Conservation (phyloP, 208 protist genomes). For the Trypanosoma boissoni region DNA sequence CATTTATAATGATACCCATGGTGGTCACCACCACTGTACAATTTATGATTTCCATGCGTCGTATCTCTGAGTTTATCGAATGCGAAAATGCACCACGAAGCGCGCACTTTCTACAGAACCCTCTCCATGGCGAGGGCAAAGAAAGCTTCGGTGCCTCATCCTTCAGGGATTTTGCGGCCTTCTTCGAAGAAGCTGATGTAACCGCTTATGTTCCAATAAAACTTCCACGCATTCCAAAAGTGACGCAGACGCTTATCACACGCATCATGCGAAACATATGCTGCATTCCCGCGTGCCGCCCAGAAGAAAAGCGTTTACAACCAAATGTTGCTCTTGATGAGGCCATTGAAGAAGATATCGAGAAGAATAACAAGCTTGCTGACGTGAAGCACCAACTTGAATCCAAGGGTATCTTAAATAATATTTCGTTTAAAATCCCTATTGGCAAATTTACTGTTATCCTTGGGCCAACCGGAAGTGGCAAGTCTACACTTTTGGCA, state of each 20-base stretch:
- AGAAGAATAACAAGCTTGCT: no score
- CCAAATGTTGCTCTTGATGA: no score
- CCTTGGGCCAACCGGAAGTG: constrained; percentile 67
- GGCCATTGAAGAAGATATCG: constrained; percentile 1
- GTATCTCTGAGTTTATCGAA: constrained; percentile 68
- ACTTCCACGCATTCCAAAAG: constrained; percentile 38
- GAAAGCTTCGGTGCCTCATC: background rate
- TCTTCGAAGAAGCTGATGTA: constrained; percentile 42
- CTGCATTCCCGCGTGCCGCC: constrained; percentile 31
- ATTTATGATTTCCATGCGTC: constrained; percentile 64
- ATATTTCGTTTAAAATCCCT: constrained; percentile 41
- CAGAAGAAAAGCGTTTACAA: no score
- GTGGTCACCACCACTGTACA: constrained; percentile 23
- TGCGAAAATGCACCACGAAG: constrained; percentile 30
- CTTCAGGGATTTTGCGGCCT: constrained; percentile 31
- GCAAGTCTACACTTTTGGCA: constrained; percentile 62
- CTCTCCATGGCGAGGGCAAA: constrained; percentile 13
- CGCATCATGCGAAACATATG: constrained; percentile 14
- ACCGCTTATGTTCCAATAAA: constrained; percentile 55
- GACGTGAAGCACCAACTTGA: no score
- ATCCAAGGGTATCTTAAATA: constrained; percentile 32
- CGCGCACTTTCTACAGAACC: constrained; percentile 29
- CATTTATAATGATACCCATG: constrained; percentile 88
- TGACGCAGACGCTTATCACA: constrained; percentile 1
- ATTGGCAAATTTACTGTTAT: constrained; percentile 57